Percentiles rank a stretch among this genome's conserved stretches.
Evolutionary conservation across 1,284 basidiomycete genomes (phyloP).

Genomic region (Singerocomus inundabilis): DNA sequence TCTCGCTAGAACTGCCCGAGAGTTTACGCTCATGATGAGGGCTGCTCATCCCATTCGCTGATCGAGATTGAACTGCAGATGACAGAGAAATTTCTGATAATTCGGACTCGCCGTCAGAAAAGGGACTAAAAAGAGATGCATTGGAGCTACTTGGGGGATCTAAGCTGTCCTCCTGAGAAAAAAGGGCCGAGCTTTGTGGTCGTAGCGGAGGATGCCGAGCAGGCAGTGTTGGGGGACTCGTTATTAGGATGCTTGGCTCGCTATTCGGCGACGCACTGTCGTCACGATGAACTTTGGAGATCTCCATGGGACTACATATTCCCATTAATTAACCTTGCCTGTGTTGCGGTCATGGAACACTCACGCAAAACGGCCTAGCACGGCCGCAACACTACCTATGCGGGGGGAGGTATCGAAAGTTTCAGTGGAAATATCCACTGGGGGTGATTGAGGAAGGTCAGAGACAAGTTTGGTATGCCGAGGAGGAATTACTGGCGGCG

Average conservation of each 20-base stretch:
- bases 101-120: conserved; percentile 33
- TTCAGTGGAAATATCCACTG: conserved; percentile 8
- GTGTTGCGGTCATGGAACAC: background rate
- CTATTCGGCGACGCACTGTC: conserved; percentile 15
- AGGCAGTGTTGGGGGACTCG: conserved; percentile 25
- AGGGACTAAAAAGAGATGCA: conserved; percentile 28
- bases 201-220: conserved; percentile 15
- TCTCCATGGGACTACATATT: conserved; percentile 9
- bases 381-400: conserved; percentile 10
- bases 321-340: background rate
- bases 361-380: conserved; percentile 22
- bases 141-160: conserved; percentile 23
- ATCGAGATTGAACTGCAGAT: conserved; percentile 5
- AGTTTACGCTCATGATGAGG: conserved; percentile 6
- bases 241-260: conserved; percentile 28
- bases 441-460: conserved; percentile 7
- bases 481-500: conserved; percentile 15
- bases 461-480: conserved; percentile 13
- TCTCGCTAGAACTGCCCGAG: conserved; percentile 26
- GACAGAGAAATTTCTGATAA: conserved; percentile 16
- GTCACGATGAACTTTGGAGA: conserved; percentile 9
- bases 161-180: conserved; percentile 21
- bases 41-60: background rate
- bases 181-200: conserved; percentile 19
- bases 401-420: conserved; percentile 4